phyloP scores from a whole-genome alignment of 2,329 filamentous ascomycete species.

The Phoma sp. region DNA sequence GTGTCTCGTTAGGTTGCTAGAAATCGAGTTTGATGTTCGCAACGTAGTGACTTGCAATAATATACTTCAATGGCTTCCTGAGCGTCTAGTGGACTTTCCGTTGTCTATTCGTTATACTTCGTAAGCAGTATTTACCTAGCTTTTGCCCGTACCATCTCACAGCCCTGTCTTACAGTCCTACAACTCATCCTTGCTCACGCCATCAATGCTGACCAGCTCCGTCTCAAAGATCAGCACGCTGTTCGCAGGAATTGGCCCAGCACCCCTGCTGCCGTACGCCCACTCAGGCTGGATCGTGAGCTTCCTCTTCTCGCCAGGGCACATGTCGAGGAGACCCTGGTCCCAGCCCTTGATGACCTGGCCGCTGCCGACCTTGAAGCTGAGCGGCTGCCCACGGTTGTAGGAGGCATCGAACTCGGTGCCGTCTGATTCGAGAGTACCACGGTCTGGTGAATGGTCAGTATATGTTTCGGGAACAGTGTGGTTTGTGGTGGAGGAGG shows the following conservation, averaged over 20 bases:
- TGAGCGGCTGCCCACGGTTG: constrained; percentile 78
- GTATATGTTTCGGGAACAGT: not conserved
- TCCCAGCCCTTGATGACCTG: constrained; percentile 98
- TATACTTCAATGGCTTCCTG: too few relatives aligned
- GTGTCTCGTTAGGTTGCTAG: not conserved
- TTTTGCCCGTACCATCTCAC: too few relatives aligned
- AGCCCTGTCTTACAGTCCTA: constrained; percentile 25
- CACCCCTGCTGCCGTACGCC: constrained; percentile 78
- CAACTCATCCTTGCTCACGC: constrained; percentile 62
- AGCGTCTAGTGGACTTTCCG: too few relatives aligned
- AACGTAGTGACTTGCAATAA: too few relatives aligned
- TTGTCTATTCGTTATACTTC: not conserved
- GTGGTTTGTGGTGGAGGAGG: not conserved
- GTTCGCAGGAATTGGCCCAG: constrained; percentile 86
- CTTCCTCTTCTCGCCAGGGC: constrained; percentile 90
- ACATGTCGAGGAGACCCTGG: constrained; percentile 91
- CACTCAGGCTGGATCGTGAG: constrained; percentile 89
- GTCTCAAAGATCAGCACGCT: constrained; percentile 91
- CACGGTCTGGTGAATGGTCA: constrained; percentile 67
- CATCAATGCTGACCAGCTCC: constrained; percentile 82
- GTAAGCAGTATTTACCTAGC: not conserved
- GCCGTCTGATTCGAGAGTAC: constrained; percentile 77
- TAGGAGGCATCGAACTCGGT: constrained; percentile 64
- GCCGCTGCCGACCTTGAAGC: constrained; percentile 80
- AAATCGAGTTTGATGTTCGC: not conserved